Conservation (phyloP, 768 basidiomycete genomes). For the Russula emetica region DNA sequence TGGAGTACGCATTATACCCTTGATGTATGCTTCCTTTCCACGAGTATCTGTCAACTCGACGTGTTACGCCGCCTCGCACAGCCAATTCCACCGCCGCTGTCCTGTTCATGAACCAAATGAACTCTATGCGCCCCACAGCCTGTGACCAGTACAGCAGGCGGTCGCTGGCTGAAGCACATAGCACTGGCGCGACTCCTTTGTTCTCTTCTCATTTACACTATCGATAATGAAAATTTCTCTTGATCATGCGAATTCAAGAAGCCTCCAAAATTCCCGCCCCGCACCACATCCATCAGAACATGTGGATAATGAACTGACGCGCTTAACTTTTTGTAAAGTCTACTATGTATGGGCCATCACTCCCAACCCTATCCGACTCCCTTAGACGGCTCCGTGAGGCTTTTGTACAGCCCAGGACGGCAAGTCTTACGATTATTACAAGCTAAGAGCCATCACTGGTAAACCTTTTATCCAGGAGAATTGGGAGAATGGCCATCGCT, state of each 20-base stretch:
- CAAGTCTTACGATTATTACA: background rate
- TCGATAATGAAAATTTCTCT: background rate
- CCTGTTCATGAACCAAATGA: constrained; percentile 4
- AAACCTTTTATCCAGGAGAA: constrained; percentile 25
- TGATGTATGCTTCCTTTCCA: constrained; percentile 1
- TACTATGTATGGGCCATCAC: background rate
- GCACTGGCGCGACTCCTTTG: background rate
- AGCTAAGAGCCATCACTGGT: constrained; percentile 6
- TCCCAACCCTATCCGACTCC: too few relatives aligned
- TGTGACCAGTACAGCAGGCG: background rate
- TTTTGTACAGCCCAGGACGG: background rate
- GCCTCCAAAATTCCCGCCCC: background rate
- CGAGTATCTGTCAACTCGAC: background rate
- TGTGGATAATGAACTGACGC: background rate
- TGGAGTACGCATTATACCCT: background rate
- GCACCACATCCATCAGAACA: background rate
- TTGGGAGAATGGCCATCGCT: constrained; percentile 20
- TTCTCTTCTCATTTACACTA: background rate
- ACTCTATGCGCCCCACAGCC: constrained; percentile 1
- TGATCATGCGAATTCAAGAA: constrained; percentile 6
- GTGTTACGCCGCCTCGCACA: background rate
- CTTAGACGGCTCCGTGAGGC: background rate
- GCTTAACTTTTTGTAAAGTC: background rate
- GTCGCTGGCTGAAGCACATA: background rate
- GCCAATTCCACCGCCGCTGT: background rate